These are phyloP conservation scores for Hymenoscyphus scutula DNA, from an alignment of 2,329 filamentous ascomycete species.

Conservation along the genomic window DNA sequence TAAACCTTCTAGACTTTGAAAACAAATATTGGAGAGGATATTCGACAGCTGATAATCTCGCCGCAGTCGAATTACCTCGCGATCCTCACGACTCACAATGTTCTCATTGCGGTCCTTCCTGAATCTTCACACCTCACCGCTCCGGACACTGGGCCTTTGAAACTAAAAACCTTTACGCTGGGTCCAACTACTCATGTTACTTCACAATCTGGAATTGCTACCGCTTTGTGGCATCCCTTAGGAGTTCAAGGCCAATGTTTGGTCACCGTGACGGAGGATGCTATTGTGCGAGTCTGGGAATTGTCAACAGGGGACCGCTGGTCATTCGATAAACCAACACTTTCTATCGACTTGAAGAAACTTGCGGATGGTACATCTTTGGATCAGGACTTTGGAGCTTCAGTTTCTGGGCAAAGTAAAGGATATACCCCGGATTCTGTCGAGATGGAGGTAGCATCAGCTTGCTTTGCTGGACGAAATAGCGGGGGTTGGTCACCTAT, in stretches of 20 bases:
- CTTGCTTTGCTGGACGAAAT: constrained; percentile 67
- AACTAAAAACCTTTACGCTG: constrained; percentile 84
- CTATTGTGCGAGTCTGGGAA: constrained; percentile 88
- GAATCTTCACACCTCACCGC: constrained; percentile 73
- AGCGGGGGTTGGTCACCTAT: constrained; percentile 90
- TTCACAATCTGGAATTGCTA: constrained; percentile 75
- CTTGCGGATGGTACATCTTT: constrained; percentile 78
- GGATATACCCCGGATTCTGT: constrained; percentile 85
- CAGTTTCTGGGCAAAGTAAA: constrained; percentile 69
- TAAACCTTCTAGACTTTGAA: constrained; percentile 52
- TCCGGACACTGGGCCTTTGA: constrained; percentile 65
- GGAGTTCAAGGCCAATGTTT: constrained; percentile 78
- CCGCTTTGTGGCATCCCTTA: constrained; percentile 88
- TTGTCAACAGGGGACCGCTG: constrained; percentile 78
- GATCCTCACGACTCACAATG: constrained; percentile 80
- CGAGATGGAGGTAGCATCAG: constrained; percentile 91
- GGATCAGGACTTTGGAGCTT: constrained; percentile 80
- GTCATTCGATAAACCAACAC: constrained; percentile 79
- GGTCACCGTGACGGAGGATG: constrained; percentile 85
- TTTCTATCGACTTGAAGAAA: constrained; percentile 86
- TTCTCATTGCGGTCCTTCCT: constrained; percentile 84
- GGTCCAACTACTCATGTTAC: constrained; percentile 90
- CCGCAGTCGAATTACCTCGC: constrained; percentile 80
- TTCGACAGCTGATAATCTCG: constrained; percentile 81
- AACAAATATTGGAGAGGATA: constrained; percentile 75